A percentile compares a stretch with the other conserved stretches of the same genome.
Conservation (phyloP, 1,284 basidiomycete genomes). For the Ganoderma sp. region DNA sequence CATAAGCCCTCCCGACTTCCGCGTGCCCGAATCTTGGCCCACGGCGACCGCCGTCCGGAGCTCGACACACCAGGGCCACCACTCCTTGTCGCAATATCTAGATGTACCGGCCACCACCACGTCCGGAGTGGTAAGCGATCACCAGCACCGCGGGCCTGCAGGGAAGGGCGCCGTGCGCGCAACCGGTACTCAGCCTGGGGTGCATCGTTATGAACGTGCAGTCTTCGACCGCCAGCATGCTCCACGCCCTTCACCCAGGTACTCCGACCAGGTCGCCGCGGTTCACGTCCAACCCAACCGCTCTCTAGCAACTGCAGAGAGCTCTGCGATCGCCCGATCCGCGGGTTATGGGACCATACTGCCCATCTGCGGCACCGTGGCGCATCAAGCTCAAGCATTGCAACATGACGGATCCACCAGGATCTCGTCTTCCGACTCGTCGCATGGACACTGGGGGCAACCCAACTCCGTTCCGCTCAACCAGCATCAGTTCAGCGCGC, state of each 20-base stretch:
- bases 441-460: neutral
- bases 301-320: neutral
- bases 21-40: neutral
- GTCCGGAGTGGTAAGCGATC: neutral
- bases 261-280: neutral
- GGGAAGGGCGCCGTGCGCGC: neutral
- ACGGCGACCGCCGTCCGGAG: neutral
- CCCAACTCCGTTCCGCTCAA: no score
- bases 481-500: neutral
- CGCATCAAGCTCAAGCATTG: neutral
- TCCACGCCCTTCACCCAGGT: neutral
- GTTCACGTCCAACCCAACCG: neutral
- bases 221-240: neutral
- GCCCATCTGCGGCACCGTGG: neutral
- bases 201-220: neutral
- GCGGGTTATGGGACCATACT: no score
- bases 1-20: neutral
- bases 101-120: no score
- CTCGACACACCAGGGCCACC: neutral
- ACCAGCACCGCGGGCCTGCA: neutral
- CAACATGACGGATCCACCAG: neutral
- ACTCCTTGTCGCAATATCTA: no score
- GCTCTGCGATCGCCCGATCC: neutral
- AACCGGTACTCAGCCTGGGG: neutral
- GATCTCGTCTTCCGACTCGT: neutral